Conservation (phyloP, 2,329 filamentous ascomycete species). For the Rutstroemia sp. region DNA sequence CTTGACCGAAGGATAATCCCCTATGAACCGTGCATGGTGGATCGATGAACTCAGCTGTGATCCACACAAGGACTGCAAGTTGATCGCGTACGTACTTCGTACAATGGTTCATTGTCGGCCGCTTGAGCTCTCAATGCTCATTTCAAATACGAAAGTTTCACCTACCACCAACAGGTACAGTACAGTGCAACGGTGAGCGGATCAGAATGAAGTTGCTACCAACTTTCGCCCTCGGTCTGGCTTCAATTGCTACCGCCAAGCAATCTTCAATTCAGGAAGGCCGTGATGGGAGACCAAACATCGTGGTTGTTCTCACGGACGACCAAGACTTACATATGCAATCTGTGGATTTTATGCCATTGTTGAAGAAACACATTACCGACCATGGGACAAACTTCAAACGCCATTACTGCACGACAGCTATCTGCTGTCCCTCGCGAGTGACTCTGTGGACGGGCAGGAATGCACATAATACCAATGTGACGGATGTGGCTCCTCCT, state of each 20-base stretch:
- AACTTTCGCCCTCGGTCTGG: slow-evolving; percentile 8
- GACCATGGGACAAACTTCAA: slow-evolving; percentile 49
- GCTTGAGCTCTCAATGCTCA: not conserved
- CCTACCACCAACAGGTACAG: not conserved
- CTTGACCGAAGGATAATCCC: no score
- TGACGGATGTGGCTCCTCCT: slow-evolving; percentile 41
- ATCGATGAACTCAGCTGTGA: not conserved
- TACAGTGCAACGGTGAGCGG: not conserved
- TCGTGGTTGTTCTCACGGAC: slow-evolving; percentile 57
- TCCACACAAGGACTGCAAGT: not conserved
- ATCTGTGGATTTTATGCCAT: slow-evolving; percentile 50
- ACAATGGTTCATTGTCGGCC: no score
- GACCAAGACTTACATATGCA: slow-evolving; percentile 56
- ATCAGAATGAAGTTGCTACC: not conserved
- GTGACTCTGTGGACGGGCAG: slow-evolving; percentile 55
- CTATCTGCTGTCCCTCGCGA: slow-evolving; percentile 55
- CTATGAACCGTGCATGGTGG: not conserved
- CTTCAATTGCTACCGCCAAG: slow-evolving; percentile 9
- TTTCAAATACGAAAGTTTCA: not conserved
- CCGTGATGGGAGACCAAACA: slow-evolving; percentile 37
- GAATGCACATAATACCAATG: slow-evolving; percentile 57
- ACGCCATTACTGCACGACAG: slow-evolving; percentile 53
- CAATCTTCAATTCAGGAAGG: slow-evolving; percentile 11
- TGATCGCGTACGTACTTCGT: not conserved
- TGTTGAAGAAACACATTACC: slow-evolving; percentile 45